Conservation (phyloP, 2,329 filamentous ascomycete species). For the Trichoderma sp. region DNA sequence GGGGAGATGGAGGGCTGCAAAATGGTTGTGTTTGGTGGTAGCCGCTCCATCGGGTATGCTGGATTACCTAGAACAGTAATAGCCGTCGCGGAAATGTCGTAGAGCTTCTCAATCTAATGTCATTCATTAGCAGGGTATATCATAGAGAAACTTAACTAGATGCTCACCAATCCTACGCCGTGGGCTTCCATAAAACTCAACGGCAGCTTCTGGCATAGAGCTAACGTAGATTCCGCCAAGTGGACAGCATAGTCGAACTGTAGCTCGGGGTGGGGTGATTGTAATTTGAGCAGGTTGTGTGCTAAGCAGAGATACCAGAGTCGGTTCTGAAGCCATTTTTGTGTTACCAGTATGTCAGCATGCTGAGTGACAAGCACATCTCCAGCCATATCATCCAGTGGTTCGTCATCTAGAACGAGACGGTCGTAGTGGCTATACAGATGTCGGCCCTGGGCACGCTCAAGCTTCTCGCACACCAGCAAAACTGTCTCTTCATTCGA, state of each 20-base stretch:
- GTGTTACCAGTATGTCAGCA: background rate
- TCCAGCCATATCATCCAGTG: background rate
- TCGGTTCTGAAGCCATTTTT: background rate
- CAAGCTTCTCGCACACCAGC: background rate
- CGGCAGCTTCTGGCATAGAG: background rate
- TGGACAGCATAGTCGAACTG: background rate
- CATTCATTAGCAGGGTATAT: background rate
- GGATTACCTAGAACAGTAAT: background rate
- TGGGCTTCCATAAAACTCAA: background rate
- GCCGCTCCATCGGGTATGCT: background rate
- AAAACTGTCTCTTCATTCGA: background rate
- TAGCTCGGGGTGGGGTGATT: background rate
- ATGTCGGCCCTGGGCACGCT: background rate
- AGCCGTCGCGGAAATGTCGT: background rate
- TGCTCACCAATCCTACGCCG: background rate
- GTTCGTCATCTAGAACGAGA: background rate
- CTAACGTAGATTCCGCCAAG: background rate
- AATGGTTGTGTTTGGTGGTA: background rate
- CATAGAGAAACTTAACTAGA: background rate
- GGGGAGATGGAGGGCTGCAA: background rate
- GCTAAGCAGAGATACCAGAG: background rate
- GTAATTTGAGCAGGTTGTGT: background rate
- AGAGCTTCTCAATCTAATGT: background rate
- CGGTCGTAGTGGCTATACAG: background rate
- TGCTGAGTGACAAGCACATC: background rate